Evolutionary conservation across 305 asterid species (phyloP), one percentile per base, ranked within the genome.

Genomic region (Solanum chacoense): DNA sequence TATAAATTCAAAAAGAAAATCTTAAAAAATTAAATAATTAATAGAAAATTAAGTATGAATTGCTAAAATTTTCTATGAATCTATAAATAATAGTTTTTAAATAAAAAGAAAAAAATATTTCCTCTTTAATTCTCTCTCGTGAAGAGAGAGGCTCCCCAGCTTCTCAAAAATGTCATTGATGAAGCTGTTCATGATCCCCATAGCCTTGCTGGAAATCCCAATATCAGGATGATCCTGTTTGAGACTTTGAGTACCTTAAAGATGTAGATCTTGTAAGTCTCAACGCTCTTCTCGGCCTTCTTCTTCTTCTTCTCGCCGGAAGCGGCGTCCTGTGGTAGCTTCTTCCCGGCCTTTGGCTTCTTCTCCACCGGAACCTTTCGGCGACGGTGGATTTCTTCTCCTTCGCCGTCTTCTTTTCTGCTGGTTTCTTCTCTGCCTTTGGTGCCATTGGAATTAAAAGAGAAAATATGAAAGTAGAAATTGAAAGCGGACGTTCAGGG

Each of bases 381-480:
- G 65, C n/a, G 65, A 50, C 4, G n/a, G 10, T 50, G 65, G 65
- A 50, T 3, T 50, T 50, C 65, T 50, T 50, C 65, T 6, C 59
- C 65, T 50, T 50, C 65, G 9, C 59, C 3, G 8, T 18, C 65
- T 50, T 50, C 65, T 50, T 50, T 50, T 50, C 65, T 45, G 22
- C 22, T 2, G 63, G 63, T 20, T 45, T 45, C 63, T 45, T 45
- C 63, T 14, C 63, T 50, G 65, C 65, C 65, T 50, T 50, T 50
- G 65, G 65, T 16, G 22, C 65, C 65, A 50, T 16, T 50, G 65
- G 65, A 50, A 20, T 29, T 29, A 7, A 83, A 81, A 50, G 34
- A 50, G 34, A 37, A 35, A 22, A 77, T 50, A 50, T 22, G 55
- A 34, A 88, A 96, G 99, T 99, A 96, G 93, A 50, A 50, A 50